Evolutionary conservation across 768 basidiomycete species (phyloP), one percentile per base, ranked within the genome.

Genomic region (Glaciozyma antarctica): DNA sequence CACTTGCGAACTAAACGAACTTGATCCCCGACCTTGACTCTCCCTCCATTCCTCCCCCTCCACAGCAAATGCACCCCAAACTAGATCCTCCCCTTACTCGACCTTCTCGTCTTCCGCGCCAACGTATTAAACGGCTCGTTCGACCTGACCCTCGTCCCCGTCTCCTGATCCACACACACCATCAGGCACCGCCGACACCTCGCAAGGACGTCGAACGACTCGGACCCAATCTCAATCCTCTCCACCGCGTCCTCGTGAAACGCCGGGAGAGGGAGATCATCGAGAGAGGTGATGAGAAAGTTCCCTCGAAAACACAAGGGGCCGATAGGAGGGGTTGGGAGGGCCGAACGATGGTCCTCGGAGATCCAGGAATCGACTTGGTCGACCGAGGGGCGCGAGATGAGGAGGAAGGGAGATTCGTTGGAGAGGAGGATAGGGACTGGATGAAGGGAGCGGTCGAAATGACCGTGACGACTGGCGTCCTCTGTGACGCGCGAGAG

Each of bases 351-450:
- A 15, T 41, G 45, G 21, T 64, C 44, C 30, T 54, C 51, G 54
- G 24, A 17, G 57, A 71, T 63, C 73, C 70, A 70, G 2, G 49
- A n/a, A 22, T 60, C 62, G 2, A 72, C 66, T 8, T 43, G 49
- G 2, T 56, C 32, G 24, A 71, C 65, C 58, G 64, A 66, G 43
- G 66, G 61, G 41, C 58, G 43, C 47, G 66, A 68, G n/a, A 74
- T 63, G 61, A 74, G 66, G 6, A 74, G 60, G 64, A 71, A 74
- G 13, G 73, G 70, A 24, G 56, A 60, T 51, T 74, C 73, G 68
- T 74, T 74, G 34, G 64, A 67, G 2, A 72, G 55, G 0, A 67
- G 62, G 19, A 74, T 58, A 0, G 65, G 64, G 21, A 74, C 55
- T 0, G 65, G 62, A 16, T 60, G 55, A 10, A 57, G 47, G 21